Evolutionary conservation across 495 filamentous ascomycete species (phyloP).

Genomic region (Tuber indicum): DNA sequence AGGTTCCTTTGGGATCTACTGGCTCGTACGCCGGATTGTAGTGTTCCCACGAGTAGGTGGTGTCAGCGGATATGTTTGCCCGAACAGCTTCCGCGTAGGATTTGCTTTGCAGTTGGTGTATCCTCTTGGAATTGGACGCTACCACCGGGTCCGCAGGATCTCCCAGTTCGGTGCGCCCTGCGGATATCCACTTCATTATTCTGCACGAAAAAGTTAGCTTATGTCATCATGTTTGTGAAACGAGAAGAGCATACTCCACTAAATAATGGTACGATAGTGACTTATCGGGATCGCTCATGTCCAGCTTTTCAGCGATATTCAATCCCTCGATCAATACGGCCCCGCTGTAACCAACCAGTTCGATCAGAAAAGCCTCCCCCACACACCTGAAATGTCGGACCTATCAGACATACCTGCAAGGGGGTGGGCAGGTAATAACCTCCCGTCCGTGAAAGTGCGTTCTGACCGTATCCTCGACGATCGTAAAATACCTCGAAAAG

Average conservation of each 20-base stretch:
- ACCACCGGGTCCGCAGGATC: constrained; percentile 36
- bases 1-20: constrained; percentile 38
- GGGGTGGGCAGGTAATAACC: constrained; percentile 36
- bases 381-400: background rate
- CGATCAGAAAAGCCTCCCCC: constrained; percentile 14
- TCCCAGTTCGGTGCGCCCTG: constrained; percentile 41
- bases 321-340: constrained; percentile 38
- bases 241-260: constrained; percentile 27
- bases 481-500: constrained; percentile 32
- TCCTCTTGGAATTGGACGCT: constrained; percentile 25
- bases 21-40: constrained; percentile 40
- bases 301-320: constrained; percentile 38
- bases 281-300: constrained; percentile 30
- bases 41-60: constrained; percentile 37
- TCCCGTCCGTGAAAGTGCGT: constrained; percentile 31
- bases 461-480: constrained; percentile 31
- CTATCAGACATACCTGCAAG: constrained; percentile 30
- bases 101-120: constrained; percentile 33
- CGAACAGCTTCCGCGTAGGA: constrained; percentile 27
- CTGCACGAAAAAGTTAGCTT: constrained; percentile 17
- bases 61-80: constrained; percentile 35
- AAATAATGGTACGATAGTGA: constrained; percentile 34
- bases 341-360: constrained; percentile 20
- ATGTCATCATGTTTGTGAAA: background rate
- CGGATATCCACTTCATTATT: constrained; percentile 42